A percentile compares a stretch with the other conserved stretches of the same genome.
Conservation (phyloP, 192 early-diverging fungal species). For the Polychytrium aggregatum region DNA sequence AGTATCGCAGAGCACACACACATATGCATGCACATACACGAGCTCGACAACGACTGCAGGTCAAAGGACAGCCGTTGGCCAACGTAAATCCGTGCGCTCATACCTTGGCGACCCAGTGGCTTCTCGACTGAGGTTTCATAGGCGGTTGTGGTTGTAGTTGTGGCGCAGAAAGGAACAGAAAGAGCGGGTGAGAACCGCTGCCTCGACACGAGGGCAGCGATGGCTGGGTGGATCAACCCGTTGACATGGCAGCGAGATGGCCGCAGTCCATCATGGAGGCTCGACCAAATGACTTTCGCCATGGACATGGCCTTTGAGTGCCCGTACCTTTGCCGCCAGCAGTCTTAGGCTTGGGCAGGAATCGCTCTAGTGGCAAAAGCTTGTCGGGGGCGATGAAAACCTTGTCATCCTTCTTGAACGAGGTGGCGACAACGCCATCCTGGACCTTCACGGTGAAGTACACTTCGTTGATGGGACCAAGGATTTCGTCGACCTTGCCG, state of each 20-base stretch:
- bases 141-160: too few relatives aligned
- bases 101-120: slow-evolving; percentile 46
- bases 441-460: slow-evolving; percentile 95
- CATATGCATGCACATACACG: too few relatives aligned
- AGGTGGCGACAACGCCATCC: slow-evolving; percentile 80
- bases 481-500: slow-evolving; percentile 98
- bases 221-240: neutral
- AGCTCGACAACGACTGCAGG: too few relatives aligned
- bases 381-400: slow-evolving; percentile 92
- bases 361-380: slow-evolving; percentile 89
- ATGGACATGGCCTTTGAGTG: neutral
- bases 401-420: slow-evolving; percentile 84
- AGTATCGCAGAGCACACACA: too few relatives aligned
- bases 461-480: slow-evolving; percentile 95
- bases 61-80: too few relatives aligned
- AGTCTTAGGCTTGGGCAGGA: slow-evolving; percentile 86
- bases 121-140: slow-evolving; percentile 46
- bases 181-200: too few relatives aligned
- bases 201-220: slow-evolving; percentile 14
- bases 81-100: too few relatives aligned
- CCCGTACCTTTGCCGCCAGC: slow-evolving; percentile 4
- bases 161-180: too few relatives aligned
- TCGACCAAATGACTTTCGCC: neutral
- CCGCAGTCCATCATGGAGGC: neutral
- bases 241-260: neutral